Base-by-base conservation (phyloP, 305 asterid species). In the Withania somnifera region DNA sequence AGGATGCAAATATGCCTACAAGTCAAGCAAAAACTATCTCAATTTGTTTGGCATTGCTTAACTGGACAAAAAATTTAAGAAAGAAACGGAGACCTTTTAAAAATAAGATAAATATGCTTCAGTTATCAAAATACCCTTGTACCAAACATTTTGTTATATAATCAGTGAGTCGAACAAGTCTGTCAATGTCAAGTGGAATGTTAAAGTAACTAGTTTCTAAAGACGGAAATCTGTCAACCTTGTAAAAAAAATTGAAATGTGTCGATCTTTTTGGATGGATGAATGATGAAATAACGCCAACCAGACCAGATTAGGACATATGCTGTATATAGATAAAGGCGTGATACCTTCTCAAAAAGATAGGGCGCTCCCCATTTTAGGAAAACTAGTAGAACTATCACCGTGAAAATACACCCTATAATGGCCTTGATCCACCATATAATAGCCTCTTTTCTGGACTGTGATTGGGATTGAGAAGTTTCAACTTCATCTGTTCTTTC, bases 361-460 rank as follows among this genome's bases (percentile, higher is more conserved):
- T 92, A 89, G 58, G 99, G 99, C 69, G 87, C 87, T 73, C 94
- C 99, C 93, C 98, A 95, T 86, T 95, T 94, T 32, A 87, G 61
- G 63, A 88, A 89, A 79, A 87, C 68, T 42, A 93, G 88, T 40
- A 92, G 57, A 84, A 91, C 57, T 67, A 87, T 38, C 78, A 90
- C 19, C 85, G 87, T 78, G 80, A 85, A 64, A 26, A 77, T 86
- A 84, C 88, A 89, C 94, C 89, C 86, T 77, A 89, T 30, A 22
- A 84, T 15, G 79, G 87, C 89, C 89, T 92, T 94, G 86, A 89
- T 86, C 96, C 95, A 94, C 98, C 97, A 90, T 60, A 58, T 15
- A 57, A 75, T 78, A 67, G 89, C 71, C 83, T 84, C 83, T 82
- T 66, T 82, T 30, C 89, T 88, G 51, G 87, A 81, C 76, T 77